Evolutionary conservation across 2,329 filamentous ascomycete species (phyloP), one percentile per base, ranked within the genome.

Genomic region (Colletotrichum sp.): DNA sequence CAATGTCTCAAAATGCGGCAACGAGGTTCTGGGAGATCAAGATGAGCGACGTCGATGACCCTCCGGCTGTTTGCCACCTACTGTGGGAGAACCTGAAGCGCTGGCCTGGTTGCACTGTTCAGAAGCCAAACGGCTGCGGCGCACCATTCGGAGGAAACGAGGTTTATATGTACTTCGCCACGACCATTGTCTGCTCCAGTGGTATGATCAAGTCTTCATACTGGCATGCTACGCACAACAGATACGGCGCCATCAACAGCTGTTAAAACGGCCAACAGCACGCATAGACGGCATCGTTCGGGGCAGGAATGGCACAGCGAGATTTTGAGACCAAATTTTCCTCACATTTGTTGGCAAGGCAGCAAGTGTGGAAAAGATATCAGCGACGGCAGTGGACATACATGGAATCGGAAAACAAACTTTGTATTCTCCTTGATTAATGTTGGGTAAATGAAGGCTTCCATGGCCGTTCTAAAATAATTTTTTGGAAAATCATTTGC

Each of bases 111-210:
- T 70, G 67, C 36, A 52, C 18, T 2, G 67, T 70, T 2, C 15
- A 30, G 18, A 15, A 15, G 24, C 67, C 67, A 26, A 48, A 70
- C 38, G 67, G 67, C 18, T 70, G 67, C 24, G 67, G 57, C 5
- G 30, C 57, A 6, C 57, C 67, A 15, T 60, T 70, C 8, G 55
- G 36, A 8, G 57, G 57, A 12, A 32, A 63, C 18, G 30, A 63
- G 10, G n/a, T 70, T 10, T 70, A 70, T 36, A 48, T 70, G 67
- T 70, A 52, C 26, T 70, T 70, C 36, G 61, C 55, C 36, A 70
- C 67, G 2, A 52, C 21, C 4, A 26, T 70, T 2, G 57, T 52
- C 67, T 70, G 67, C 67, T 43, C 36, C 57, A 30, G 12, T 2
- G 67, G 67, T 7, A 34, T 30, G 24, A 58, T 70, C 7, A 24